Base-by-base conservation (phyloP, 2,329 filamentous ascomycete species). In the Sporothrix pseudoabietina region DNA sequence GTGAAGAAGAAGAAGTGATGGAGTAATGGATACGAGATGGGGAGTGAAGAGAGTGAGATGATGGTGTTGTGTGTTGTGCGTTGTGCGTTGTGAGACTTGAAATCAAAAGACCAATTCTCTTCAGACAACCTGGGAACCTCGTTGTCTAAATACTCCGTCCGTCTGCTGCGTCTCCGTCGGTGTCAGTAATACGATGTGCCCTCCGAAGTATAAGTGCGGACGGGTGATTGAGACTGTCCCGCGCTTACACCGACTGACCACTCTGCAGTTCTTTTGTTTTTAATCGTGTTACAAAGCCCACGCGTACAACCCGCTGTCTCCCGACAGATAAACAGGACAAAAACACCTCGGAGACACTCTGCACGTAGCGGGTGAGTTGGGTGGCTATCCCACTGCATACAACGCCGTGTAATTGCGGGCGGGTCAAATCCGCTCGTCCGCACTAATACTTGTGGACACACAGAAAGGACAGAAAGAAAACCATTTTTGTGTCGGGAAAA, bases 111-210 rank as follows among this genome's bases (percentile, higher is more conserved):
- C 2, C 26, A 4, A 10, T 12, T 63, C 22, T 19, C n/a, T 22
- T 19, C 9, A 44, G 6, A 6, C 3, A 10, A 30, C 1, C 19
- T 41, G 35, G 61, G 61, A 47, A 16, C 5, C 3, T 1, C 26
- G 19, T 22, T 22, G 41, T 66, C 39, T 66, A 44, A 61, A 66
- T 66, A 66, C n/a, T 66, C 39, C 39, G 39, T 22, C 39, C 41
- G 10, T n/a, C 22, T n/a, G 10, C n/a, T 44, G 61, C 39, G 12
- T 47, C 61, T 47, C 39, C n/a, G 61, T 47, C n/a, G 4, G 12
- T 22, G 39, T 47, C 61, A 47, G 30, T n/a, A 47, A 47, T 47
- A 26, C n/a, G 26, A 44, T 55, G 19, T n/a, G 8, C 52, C 10
- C 14, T 3, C 14, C 8, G 1, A 47, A 10, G 41, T 12, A 14